phyloP scores from a whole-genome alignment of 2,329 filamentous ascomycete species.

The Calcarisporium arbuscula region DNA sequence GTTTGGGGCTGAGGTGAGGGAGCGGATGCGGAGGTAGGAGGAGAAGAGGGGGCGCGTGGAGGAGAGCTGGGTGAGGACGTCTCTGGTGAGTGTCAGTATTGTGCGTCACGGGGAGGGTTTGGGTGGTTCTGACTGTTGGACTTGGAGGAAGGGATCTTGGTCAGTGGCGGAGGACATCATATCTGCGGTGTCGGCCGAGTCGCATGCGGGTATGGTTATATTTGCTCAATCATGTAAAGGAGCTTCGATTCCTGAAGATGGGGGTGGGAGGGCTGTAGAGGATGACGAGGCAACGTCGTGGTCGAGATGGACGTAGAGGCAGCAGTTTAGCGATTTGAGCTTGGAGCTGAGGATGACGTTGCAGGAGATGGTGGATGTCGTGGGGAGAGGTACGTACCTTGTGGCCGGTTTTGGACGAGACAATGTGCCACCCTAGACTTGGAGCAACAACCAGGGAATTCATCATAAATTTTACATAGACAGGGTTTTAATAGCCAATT shows the following conservation, averaged over 20 bases:
- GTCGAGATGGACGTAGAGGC: not conserved
- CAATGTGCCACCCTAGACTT: too few species aligned
- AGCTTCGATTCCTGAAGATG: too few species aligned
- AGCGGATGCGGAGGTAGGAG: slow-evolving; percentile 93
- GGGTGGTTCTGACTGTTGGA: slow-evolving; percentile 52
- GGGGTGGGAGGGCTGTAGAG: too few species aligned
- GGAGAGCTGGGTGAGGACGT: slow-evolving; percentile 78
- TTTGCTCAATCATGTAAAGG: too few species aligned
- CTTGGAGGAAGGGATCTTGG: slow-evolving; percentile 66
- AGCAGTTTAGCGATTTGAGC: not conserved
- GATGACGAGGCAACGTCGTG: too few species aligned
- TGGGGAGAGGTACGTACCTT: too few species aligned
- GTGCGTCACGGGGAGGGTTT: slow-evolving; percentile 2
- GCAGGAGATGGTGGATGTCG: too few species aligned
- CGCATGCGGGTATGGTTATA: too few species aligned
- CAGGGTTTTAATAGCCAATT: too few species aligned
- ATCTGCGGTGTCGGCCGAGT: slow-evolving; percentile 12
- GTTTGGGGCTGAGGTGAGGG: slow-evolving; percentile 62
- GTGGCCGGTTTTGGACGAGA: too few species aligned
- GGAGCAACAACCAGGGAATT: too few species aligned
- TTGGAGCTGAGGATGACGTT: slow-evolving; percentile 9
- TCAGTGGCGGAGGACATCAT: slow-evolving; percentile 66
- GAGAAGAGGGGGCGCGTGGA: slow-evolving; percentile 81
- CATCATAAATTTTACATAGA: too few species aligned
- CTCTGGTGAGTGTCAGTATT: slow-evolving; percentile 44